Conservation (phyloP, 108 stramenopile species). For the Mediolabrus comicus region DNA sequence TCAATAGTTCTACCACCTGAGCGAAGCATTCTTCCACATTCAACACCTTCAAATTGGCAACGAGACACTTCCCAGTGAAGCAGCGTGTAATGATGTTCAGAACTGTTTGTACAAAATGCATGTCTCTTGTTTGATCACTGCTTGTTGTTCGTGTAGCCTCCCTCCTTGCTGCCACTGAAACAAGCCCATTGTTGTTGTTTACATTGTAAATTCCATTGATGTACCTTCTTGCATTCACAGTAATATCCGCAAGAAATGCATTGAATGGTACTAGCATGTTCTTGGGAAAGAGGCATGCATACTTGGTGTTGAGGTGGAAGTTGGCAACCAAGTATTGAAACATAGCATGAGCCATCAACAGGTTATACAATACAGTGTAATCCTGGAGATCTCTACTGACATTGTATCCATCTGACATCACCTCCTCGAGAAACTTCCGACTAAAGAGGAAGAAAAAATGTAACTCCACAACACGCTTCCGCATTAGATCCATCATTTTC, state of each 20-base stretch:
- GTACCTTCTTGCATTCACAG: background rate
- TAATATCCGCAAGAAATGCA: background rate
- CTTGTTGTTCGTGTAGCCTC: no score
- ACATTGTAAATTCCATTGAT: background rate
- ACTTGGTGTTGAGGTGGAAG: background rate
- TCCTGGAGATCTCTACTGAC: background rate
- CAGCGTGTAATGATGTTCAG: background rate
- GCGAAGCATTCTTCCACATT: background rate
- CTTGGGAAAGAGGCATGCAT: background rate
- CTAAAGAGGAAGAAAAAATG: background rate
- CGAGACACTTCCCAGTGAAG: background rate
- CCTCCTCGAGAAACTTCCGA: background rate
- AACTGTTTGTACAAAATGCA: background rate
- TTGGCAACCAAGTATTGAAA: constrained; percentile 1
- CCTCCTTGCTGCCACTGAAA: background rate
- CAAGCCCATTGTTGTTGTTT: background rate
- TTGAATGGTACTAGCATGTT: background rate
- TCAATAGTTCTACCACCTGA: background rate
- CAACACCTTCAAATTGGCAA: background rate
- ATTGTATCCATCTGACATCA: background rate
- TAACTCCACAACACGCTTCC: background rate
- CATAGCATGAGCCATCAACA: background rate
- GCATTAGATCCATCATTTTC: background rate
- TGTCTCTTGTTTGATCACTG: background rate
- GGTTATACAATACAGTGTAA: background rate